Conservation (phyloP, 2,329 filamentous ascomycete genomes). For the Chaetomiaceae sp. region DNA sequence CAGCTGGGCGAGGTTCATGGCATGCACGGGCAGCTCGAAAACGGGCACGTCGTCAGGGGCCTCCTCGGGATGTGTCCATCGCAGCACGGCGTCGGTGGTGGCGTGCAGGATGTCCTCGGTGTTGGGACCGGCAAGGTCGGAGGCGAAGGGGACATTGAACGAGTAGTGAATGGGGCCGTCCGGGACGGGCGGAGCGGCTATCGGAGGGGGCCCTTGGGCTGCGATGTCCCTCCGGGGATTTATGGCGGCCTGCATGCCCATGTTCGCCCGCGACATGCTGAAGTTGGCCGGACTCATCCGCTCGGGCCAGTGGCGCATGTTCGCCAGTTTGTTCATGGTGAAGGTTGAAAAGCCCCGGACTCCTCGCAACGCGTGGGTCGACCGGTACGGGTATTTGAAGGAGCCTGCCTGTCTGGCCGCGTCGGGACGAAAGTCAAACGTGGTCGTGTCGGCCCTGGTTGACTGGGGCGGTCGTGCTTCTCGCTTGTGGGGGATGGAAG, state of each 20-base stretch:
- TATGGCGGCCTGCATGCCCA: conserved; percentile 47
- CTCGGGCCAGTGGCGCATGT: conserved; percentile 67
- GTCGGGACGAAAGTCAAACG: background rate
- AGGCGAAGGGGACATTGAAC: conserved; percentile 96
- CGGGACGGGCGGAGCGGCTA: conserved; percentile 62
- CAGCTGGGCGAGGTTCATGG: conserved; percentile 75
- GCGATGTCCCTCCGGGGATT: conserved; percentile 53
- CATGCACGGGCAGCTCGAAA: conserved; percentile 87
- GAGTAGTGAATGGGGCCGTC: conserved; percentile 82
- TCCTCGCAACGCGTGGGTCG: conserved; percentile 4
- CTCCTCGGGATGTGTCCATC: conserved; percentile 90
- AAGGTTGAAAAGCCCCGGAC: background rate
- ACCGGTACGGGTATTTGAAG: no score
- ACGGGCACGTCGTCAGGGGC: conserved; percentile 77
- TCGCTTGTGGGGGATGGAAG: background rate
- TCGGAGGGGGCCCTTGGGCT: conserved; percentile 45
- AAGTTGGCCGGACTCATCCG: conserved; percentile 60
- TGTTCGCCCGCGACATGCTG: conserved; percentile 53
- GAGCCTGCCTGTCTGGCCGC: no score
- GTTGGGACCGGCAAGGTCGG: conserved; percentile 84
- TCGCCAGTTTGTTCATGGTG: conserved; percentile 66
- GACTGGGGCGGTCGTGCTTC: no score
- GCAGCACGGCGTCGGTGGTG: conserved; percentile 75
- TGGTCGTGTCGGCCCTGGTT: background rate
- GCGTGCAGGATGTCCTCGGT: conserved; percentile 93